Base-by-base conservation (phyloP, 805 yeast genomes). In the Ogataea saltuana region DNA sequence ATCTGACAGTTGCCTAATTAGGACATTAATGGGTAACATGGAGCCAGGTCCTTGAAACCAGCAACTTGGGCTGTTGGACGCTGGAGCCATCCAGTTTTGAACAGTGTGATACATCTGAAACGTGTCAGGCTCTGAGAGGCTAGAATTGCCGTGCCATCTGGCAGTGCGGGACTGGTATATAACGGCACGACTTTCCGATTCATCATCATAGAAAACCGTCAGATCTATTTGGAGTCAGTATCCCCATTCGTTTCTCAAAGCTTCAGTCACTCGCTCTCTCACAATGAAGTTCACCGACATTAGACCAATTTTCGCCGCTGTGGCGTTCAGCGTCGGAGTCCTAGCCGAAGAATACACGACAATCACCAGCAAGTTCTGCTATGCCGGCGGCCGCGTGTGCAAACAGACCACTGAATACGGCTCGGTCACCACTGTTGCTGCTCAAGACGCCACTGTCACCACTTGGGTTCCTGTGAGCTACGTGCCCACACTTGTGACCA, bases 401-500 rank as follows among this genome's bases (percentile, higher is more conserved):
- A 45, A 44, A 27, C 39, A 47, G 25, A 48, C 55, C 23, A 52
- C 56, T 13, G 31, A 41, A 21, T 54, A 51, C 26, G 56, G 45
- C 4, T 38, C 44, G 3, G 28, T 48, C 19, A 43, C 49, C 25
- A 42, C 50, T 2, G 47, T 49, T n/a, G 40, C 44, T 6, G 45
- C 36, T 10, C 39, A 30, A 9, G 43, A 23, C 6, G 36, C 43
- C 3, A 40, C 51, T 2, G 39, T 32, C 19, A 41, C 52, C 11
- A 47, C 54, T 3, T 42, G 42, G 26, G 20, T 33, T 12, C 35
- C 39, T 2, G 53, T 53, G 12, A 37, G 42, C 26, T 52, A 36
- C 30, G 27, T 45, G n/a, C 56, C 56, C 2, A 54, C 55, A 4
- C 33, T 53, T 27, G 55, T 54, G 9, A 46, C 51, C 19, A 31